Conservation (phyloP, 2,329 filamentous ascomycete genomes). For the Aspergillus pseudoterreus region DNA sequence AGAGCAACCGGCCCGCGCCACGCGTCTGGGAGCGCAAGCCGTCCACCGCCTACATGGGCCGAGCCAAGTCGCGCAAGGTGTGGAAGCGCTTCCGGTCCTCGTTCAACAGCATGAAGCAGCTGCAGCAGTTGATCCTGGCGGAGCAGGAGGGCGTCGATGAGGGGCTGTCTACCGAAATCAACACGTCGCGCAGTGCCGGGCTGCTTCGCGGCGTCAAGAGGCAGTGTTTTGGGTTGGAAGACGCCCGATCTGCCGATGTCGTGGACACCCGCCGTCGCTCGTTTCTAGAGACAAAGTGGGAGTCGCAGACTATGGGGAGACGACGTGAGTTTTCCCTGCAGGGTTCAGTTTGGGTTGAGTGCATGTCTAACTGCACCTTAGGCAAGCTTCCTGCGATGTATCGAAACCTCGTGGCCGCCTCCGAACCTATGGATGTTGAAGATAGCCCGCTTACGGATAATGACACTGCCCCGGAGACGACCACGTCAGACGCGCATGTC, state of each 20-base stretch:
- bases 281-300: constrained; percentile 42
- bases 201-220: constrained; percentile 36
- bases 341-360: background rate
- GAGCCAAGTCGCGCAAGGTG: constrained; percentile 41
- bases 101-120: constrained; percentile 31
- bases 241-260: background rate
- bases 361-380: constrained; percentile 4
- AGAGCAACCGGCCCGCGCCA: constrained; percentile 29
- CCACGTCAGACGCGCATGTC: constrained; percentile 17
- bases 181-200: constrained; percentile 22
- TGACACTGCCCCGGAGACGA: constrained; percentile 7
- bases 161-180: constrained; percentile 32
- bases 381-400: constrained; percentile 19
- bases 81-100: constrained; percentile 43
- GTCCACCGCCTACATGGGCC: constrained; percentile 37
- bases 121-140: constrained; percentile 21
- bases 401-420: constrained; percentile 5
- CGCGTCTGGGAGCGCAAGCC: constrained; percentile 46
- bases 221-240: constrained; percentile 22
- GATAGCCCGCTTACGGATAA: constrained; percentile 2
- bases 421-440: constrained; percentile 12
- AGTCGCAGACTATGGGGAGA: constrained; percentile 28
- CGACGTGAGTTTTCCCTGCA: constrained; percentile 21
- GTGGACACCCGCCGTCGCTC: constrained; percentile 24
- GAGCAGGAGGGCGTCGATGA: constrained; percentile 17